A percentile compares a stretch with the other conserved stretches of the same genome.
phyloP scores from a whole-genome alignment of 2,329 filamentous ascomycete species.

The Aspergillus intermedius region DNA sequence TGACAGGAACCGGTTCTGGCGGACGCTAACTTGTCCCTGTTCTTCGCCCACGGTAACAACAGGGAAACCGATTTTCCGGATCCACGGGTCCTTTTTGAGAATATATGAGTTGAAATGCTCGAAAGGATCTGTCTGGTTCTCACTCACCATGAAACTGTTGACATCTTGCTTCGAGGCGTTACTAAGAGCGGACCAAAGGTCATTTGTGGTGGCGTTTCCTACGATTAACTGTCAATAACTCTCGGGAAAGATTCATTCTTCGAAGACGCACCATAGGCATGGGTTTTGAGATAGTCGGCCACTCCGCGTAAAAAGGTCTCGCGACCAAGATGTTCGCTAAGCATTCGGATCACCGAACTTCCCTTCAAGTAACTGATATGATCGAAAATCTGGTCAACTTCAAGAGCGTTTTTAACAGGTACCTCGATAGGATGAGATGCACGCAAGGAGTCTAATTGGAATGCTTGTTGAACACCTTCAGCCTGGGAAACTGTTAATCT shows the following conservation, averaged over 20 bases:
- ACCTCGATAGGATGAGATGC: constrained; percentile 96
- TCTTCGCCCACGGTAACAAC: constrained; percentile 81
- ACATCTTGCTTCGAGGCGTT: constrained; percentile 85
- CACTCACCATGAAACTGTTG: constrained; percentile 66
- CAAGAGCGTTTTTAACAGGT: constrained; percentile 83
- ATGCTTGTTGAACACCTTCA: constrained; percentile 88
- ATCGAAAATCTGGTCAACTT: constrained; percentile 97
- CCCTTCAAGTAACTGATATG: constrained; percentile 95
- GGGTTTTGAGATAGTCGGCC: constrained; percentile 76
- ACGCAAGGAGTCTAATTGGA: constrained; percentile 80
- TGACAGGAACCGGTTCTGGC: constrained; percentile 83
- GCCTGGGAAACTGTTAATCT: constrained; percentile 49
- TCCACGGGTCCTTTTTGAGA: constrained; percentile 63
- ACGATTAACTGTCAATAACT: neutral
- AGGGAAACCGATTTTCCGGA: constrained; percentile 90
- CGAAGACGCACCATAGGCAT: constrained; percentile 62
- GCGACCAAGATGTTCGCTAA: constrained; percentile 80
- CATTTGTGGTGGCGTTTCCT: constrained; percentile 78
- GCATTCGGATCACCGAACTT: constrained; percentile 92
- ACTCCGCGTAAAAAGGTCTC: constrained; percentile 88
- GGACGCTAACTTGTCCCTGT: constrained; percentile 70
- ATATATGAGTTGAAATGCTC: constrained; percentile 6
- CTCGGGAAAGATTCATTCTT: neutral
- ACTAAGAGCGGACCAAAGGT: constrained; percentile 82
- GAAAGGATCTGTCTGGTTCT: neutral